phyloP scores from a whole-genome alignment of 805 yeast genomes.

The Candida oleophila region DNA sequence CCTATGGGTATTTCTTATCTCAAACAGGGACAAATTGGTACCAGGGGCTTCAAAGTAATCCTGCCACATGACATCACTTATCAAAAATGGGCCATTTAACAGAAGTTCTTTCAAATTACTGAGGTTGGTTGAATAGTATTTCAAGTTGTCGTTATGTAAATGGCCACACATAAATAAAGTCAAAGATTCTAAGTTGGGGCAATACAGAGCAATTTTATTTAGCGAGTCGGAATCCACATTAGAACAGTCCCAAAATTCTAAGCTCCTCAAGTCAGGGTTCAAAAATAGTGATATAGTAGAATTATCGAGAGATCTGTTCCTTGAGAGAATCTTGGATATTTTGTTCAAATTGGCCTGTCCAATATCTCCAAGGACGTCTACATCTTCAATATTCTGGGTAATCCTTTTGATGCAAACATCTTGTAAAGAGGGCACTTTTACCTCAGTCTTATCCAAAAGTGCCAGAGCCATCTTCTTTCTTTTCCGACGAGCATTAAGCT shows the following conservation, averaged over 20 bases:
- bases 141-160: slow-evolving; percentile 71
- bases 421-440: slow-evolving; percentile 68
- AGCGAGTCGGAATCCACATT: slow-evolving; percentile 64
- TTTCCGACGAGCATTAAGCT: slow-evolving; percentile 64
- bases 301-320: slow-evolving; percentile 77
- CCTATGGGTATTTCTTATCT: slow-evolving; percentile 79
- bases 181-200: slow-evolving; percentile 68
- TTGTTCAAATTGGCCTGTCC: slow-evolving; percentile 70
- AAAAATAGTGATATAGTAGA: slow-evolving; percentile 73
- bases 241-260: slow-evolving; percentile 94
- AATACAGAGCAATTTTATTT: slow-evolving; percentile 68
- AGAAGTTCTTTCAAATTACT: slow-evolving; percentile 50
- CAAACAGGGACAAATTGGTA: slow-evolving; percentile 59
- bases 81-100: slow-evolving; percentile 89
- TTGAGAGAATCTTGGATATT: slow-evolving; percentile 73
- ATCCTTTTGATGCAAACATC: slow-evolving; percentile 74
- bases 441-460: slow-evolving; percentile 67
- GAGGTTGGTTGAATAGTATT: slow-evolving; percentile 61
- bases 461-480: slow-evolving; percentile 84
- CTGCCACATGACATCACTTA: slow-evolving; percentile 76
- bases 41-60: slow-evolving; percentile 53
- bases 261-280: slow-evolving; percentile 49
- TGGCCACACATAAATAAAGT: slow-evolving; percentile 92
- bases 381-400: slow-evolving; percentile 65
- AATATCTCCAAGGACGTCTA: slow-evolving; percentile 83